Conservation (phyloP, 495 filamentous ascomycete species). For the Talaromyces liani region DNA sequence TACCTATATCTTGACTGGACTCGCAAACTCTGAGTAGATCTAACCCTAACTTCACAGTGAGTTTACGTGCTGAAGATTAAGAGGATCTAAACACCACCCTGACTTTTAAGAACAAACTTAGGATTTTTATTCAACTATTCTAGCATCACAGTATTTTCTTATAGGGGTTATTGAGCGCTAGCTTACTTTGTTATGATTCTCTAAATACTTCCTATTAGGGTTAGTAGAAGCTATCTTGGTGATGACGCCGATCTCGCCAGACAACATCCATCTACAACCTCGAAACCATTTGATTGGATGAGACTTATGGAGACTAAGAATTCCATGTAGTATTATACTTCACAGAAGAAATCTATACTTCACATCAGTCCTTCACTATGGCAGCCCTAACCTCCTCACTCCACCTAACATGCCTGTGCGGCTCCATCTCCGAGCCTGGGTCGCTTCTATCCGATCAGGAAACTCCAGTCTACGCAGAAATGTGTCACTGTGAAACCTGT, state of each 20-base stretch:
- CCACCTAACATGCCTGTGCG: constrained; percentile 1
- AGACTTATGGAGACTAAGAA: too few relatives aligned
- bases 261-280: not conserved
- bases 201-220: not conserved
- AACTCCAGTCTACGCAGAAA: not conserved
- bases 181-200: not conserved
- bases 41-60: not conserved
- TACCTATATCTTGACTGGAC: not conserved
- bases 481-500: constrained; percentile 3
- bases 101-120: not conserved
- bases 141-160: not conserved
- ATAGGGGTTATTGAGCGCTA: not conserved
- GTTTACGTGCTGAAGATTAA: not conserved
- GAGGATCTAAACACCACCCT: too few relatives aligned
- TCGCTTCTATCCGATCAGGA: not conserved
- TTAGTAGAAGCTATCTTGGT: not conserved
- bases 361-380: not conserved
- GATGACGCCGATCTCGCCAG: not conserved
- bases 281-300: too few relatives aligned
- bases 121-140: not conserved
- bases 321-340: too few relatives aligned
- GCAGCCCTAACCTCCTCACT: not conserved
- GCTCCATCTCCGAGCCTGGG: not conserved
- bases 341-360: too few relatives aligned
- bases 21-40: not conserved